phyloP scores from a whole-genome alignment of 805 yeast genomes.

The Debaryomyces hansenii region DNA sequence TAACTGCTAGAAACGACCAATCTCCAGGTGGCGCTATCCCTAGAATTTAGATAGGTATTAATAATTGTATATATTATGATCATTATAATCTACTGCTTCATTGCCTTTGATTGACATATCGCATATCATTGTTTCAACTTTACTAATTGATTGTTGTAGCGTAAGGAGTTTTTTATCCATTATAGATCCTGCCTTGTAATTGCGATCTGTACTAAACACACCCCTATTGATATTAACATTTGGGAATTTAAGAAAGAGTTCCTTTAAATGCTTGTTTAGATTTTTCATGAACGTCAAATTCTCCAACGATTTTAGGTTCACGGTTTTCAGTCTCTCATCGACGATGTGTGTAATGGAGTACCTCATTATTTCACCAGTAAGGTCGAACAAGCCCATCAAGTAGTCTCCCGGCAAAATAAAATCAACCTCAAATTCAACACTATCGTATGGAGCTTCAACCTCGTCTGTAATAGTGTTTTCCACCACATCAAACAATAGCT shows the following conservation, averaged over 20 bases:
- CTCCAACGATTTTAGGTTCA: constrained; percentile 9
- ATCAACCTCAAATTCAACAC: neutral
- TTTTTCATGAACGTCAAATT: constrained; percentile 17
- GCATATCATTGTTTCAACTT: constrained; percentile 22
- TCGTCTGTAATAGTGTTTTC: neutral
- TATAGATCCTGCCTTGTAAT: constrained; percentile 9
- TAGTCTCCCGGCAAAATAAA: constrained; percentile 27
- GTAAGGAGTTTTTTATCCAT: constrained; percentile 23
- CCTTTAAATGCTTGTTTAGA: constrained; percentile 9
- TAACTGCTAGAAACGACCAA: constrained; percentile 74
- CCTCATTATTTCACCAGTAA: constrained; percentile 44
- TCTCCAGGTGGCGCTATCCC: constrained; percentile 88
- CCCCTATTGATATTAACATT: constrained; percentile 17
- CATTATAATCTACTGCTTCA: constrained; percentile 10
- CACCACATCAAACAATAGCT: neutral
- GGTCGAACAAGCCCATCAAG: constrained; percentile 40
- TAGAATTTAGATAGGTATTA: constrained; percentile 37
- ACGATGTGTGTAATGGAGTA: constrained; percentile 31
- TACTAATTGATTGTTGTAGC: constrained; percentile 20
- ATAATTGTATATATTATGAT: constrained; percentile 1
- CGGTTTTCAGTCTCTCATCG: constrained; percentile 8
- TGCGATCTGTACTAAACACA: constrained; percentile 9
- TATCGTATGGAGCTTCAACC: constrained; percentile 1
- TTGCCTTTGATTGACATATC: constrained; percentile 20
- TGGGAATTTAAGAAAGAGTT: constrained; percentile 16